A percentile compares a stretch with the other conserved stretches of the same genome.
Evolutionary conservation across 108 stramenopile genomes (phyloP).

Genomic region (Chaetoceros tenuissimus): DNA sequence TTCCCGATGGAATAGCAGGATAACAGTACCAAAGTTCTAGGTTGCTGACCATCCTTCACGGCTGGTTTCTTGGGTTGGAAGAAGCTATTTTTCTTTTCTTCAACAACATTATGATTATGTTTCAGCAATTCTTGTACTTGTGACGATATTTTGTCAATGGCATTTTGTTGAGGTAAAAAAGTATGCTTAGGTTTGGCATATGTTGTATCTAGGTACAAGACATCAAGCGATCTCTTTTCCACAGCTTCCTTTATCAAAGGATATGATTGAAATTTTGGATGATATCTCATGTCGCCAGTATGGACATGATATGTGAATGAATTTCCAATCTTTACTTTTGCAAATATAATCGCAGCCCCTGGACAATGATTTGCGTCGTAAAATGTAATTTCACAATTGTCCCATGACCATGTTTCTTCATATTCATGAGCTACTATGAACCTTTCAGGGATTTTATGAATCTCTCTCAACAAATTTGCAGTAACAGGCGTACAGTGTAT

Average conservation of each 20-base stretch:
- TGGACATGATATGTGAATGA: conserved; percentile 29
- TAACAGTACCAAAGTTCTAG: conserved; percentile 50
- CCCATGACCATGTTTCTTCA: conserved; percentile 25
- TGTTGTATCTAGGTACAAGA: conserved; percentile 55
- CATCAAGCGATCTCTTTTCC: conserved; percentile 20
- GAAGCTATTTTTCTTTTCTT: background rate
- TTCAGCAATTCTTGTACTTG: conserved; percentile 22
- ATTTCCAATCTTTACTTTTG: conserved; percentile 23
- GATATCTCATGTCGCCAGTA: conserved; percentile 63
- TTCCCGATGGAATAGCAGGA: conserved; percentile 66
- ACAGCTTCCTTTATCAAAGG: conserved; percentile 28
- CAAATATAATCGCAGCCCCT: conserved; percentile 48
- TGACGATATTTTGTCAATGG: conserved; percentile 32
- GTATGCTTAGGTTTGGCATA: conserved; percentile 58
- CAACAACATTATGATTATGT: background rate
- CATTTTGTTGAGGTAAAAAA: conserved; percentile 44
- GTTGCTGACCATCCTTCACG: too few relatives aligned
- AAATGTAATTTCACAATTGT: conserved; percentile 35
- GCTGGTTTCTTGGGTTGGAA: background rate
- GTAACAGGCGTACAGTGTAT: conserved; percentile 63
- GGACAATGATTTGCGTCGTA: conserved; percentile 71
- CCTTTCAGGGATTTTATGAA: conserved; percentile 30
- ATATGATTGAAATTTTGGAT: conserved; percentile 37
- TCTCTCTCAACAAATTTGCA: conserved; percentile 24
- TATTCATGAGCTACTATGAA: conserved; percentile 44